Conservation (phyloP, 345 rosid genomes). For the Arabidopsis arenosa region DNA sequence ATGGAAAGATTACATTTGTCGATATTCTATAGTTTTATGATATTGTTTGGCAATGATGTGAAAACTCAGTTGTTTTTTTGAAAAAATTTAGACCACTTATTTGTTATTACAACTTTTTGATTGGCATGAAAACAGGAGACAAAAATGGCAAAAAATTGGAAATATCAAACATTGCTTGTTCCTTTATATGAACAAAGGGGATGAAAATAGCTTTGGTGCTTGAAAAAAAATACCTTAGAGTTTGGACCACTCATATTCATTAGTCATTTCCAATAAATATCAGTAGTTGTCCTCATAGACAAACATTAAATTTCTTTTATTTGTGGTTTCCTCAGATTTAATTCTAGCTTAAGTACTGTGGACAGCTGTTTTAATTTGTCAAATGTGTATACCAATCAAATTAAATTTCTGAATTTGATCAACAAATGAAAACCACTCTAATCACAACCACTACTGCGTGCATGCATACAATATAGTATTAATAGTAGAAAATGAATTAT, state of each 20-base stretch:
- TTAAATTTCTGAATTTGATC: not conserved
- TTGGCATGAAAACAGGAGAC: constrained; percentile 34
- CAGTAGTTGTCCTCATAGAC: constrained; percentile 39
- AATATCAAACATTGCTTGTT: constrained; percentile 29
- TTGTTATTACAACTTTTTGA: constrained; percentile 7
- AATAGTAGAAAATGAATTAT: not conserved
- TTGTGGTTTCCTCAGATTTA: constrained; percentile 20
- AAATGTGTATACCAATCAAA: constrained; percentile 22
- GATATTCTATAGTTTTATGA: not conserved
- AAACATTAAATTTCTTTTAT: constrained; percentile 33
- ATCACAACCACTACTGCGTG: constrained; percentile 10
- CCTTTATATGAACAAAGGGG: constrained; percentile 28
- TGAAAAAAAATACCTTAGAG: constrained; percentile 28
- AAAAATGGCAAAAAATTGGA: constrained; percentile 26
- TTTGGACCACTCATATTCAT: constrained; percentile 46
- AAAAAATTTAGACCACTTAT: constrained; percentile 10
- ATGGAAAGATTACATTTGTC: not conserved
- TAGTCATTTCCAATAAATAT: constrained; percentile 43
- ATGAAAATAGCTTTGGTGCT: constrained; percentile 26
- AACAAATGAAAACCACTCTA: constrained; percentile 23
- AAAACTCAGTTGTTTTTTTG: constrained; percentile 15
- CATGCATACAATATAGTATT: not conserved
- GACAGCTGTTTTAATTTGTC: constrained; percentile 32
- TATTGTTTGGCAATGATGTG: constrained; percentile 37
- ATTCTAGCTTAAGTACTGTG: constrained; percentile 9